A percentile compares a stretch with the other conserved stretches of the same genome.
Conservation (phyloP, 345 rosid species). For the Diplotaxis tenuifolia region DNA sequence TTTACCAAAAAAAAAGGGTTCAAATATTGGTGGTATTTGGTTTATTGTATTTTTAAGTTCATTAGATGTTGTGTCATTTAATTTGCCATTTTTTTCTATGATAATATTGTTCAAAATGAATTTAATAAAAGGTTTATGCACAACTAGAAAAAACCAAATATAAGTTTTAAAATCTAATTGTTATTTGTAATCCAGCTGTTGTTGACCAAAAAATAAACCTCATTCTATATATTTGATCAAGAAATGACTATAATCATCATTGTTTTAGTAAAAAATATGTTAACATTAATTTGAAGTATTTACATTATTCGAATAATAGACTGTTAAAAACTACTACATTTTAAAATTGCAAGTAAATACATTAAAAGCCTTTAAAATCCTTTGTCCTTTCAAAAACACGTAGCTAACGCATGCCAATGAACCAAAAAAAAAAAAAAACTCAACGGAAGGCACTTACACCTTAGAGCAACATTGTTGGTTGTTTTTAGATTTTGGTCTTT, state of each 20-base stretch:
- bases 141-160: neutral
- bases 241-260: neutral
- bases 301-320: neutral
- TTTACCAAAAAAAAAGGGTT: too few species aligned
- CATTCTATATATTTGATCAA: neutral
- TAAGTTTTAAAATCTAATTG: neutral
- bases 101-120: neutral
- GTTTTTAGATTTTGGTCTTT: too few species aligned
- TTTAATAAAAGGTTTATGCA: neutral
- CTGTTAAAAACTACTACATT: too few species aligned
- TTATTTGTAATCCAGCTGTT: too few species aligned
- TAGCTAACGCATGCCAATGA: too few species aligned
- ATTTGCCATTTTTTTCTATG: neutral
- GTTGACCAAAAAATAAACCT: too few species aligned
- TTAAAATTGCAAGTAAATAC: too few species aligned
- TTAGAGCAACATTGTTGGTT: too few species aligned
- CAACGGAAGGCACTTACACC: too few species aligned
- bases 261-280: neutral
- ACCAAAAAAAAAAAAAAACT: too few species aligned
- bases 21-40: neutral
- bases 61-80: neutral
- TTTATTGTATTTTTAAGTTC: neutral
- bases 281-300: neutral
- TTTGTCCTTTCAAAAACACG: too few species aligned
- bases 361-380: too few species aligned